Base-by-base conservation (phyloP, 768 basidiomycete species). In the Trametes elegans region DNA sequence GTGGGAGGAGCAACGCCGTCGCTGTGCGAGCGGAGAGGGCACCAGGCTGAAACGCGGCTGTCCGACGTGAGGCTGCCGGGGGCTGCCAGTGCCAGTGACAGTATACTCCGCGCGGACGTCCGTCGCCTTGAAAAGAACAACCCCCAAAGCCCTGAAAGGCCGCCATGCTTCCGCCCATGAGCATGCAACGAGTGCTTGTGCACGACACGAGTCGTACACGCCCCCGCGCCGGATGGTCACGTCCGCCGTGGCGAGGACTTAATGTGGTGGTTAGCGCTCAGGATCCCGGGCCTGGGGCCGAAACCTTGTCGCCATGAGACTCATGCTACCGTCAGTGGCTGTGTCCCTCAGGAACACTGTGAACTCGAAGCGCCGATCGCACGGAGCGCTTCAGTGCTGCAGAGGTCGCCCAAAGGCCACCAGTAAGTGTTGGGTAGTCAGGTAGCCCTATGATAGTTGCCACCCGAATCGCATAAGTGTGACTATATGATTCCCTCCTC, bases 151-250 rank as follows among this genome's bases (percentile, higher is more conserved):
- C 24, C 27, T 34, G 31, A 28, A 41, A 42, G 54, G 27, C 31
- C 29, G 38, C 16, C 38, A 35, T 36, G 49, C 23, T 27, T 23
- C 24, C 23, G 50, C 5, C 36, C 49, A 57, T 46, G 56, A 52
- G 49, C 19, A 5, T 57, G 44, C 56, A 51, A 50, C 38, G 55
- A 45, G 48, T 32, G 5, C 38, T 14, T 49, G 36, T 13, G 27
- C 16, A 32, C 26, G 16, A 21, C 55, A 57, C 55, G 55, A 57
- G 55, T 28, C 36, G 35, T 57, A 42, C 49, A 50, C 49, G 49
- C 41, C 13, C 6, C 10, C 11, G 43, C 42, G 26, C 23, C 34
- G 28, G 26, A 21, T 1, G 36, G 21, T 27, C 47, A 36, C 27
- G 41, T n/a, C 26, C 19, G n/a, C 36, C 29, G 36, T 34, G 32